Evolutionary conservation across 139 green algal genomes (phyloP).

Genomic region (Picochlorum sp.): DNA sequence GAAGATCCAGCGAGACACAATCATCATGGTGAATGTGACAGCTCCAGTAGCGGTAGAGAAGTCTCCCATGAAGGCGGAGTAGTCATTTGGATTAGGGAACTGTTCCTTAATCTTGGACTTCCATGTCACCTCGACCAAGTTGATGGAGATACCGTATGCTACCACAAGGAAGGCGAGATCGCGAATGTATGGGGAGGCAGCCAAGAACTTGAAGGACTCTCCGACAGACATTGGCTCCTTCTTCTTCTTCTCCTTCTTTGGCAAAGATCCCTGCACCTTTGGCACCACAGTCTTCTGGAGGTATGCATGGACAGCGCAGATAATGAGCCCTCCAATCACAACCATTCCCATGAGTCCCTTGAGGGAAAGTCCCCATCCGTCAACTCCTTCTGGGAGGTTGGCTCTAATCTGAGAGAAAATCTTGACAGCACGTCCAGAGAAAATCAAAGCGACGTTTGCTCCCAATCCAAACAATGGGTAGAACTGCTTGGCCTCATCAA

Average conservation of each 20-base stretch:
- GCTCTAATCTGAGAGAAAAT: conserved; percentile 92
- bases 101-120: conserved; percentile 99
- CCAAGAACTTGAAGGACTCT: conserved; percentile 92
- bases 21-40: conserved; percentile 97
- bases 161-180: conserved; percentile 93
- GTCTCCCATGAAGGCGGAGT: conserved; percentile 86
- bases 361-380: conserved; percentile 94
- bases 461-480: conserved; percentile 98
- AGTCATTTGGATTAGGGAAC: conserved; percentile 97
- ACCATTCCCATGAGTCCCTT: conserved; percentile 96
- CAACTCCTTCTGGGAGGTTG: conserved; percentile 82
- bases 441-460: conserved; percentile 97
- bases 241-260: conserved; percentile 78
- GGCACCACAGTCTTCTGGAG: conserved; percentile 81
- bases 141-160: conserved; percentile 97
- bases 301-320: conserved; percentile 74
- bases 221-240: conserved; percentile 88
- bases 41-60: conserved; percentile 71
- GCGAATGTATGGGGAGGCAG: conserved; percentile 88
- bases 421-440: conserved; percentile 93
- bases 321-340: conserved; percentile 68
- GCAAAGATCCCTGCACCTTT: conserved; percentile 32
- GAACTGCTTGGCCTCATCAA: conserved; percentile 98
- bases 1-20: conserved; percentile 93
- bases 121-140: conserved; percentile 99